Percentiles rank a stretch among this genome's conserved stretches.
Evolutionary conservation across 495 filamentous ascomycete genomes (phyloP).

Genomic region (Parathielavia appendiculata): DNA sequence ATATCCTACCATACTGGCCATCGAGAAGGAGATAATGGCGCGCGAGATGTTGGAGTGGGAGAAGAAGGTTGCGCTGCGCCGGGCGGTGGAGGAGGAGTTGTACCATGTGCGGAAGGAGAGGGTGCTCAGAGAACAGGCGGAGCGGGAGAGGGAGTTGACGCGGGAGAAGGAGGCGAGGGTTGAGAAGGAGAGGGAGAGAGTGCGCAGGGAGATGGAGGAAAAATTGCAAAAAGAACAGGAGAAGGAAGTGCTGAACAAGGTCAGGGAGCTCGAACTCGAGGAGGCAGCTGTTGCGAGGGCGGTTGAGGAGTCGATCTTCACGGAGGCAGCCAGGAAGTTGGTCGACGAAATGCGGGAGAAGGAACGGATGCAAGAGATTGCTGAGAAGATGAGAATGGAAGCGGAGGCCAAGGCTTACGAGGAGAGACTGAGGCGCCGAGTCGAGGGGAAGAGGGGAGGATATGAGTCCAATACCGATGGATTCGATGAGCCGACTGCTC

Average conservation of each 20-base stretch:
- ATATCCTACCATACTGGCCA: no score
- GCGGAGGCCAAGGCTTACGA: not conserved
- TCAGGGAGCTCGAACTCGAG: not conserved
- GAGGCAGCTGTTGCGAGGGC: not conserved
- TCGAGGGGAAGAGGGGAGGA: not conserved
- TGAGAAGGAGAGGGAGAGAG: not conserved
- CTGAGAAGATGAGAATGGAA: not conserved
- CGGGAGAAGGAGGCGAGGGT: not conserved
- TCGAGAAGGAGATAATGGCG: no score
- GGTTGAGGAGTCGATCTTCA: constrained; percentile 1
- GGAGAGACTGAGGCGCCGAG: not conserved
- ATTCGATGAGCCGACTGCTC: no score
- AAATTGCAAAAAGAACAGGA: not conserved
- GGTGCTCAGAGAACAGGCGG: not conserved
- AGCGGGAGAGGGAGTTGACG: not conserved
- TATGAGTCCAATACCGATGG: not conserved
- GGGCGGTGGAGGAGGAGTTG: not conserved
- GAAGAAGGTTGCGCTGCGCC: not conserved
- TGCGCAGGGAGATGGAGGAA: not conserved
- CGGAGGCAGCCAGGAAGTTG: not conserved
- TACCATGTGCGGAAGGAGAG: not conserved
- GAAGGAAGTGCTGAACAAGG: not conserved
- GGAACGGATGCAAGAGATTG: not conserved
- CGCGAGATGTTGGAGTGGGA: not conserved
- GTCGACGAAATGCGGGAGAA: not conserved